Base-by-base conservation (phyloP, 306 rosid species). In the Vachellia collinsii region DNA sequence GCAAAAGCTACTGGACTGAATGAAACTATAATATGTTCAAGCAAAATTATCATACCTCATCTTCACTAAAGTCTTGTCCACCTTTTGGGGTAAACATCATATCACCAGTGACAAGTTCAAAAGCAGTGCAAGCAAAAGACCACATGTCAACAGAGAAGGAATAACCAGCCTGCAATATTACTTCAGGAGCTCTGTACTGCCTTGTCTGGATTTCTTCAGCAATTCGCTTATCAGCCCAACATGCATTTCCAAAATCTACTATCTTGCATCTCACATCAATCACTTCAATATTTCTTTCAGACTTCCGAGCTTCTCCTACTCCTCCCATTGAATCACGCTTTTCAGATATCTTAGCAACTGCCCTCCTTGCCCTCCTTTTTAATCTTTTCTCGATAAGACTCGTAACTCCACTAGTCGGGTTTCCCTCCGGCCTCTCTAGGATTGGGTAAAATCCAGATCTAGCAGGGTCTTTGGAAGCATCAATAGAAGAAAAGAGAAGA, bases 161-260 rank as follows among this genome's bases (percentile, higher is more conserved):
- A 84, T 95, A 93, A 4, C 99, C 98, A 48, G 98, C 80, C 83
- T 88, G 95, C 80, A 95, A 69, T 75, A 95, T 76, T 63, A 95
- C 99, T 88, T 95, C 99, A 58, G 99, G 99, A 82, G 99, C 97
- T 84, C 99, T 90, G 65, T 95, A 95, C 83, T 95, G 98, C 89
- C 99, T 88, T 8, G 99, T 95, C 80, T 95, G 99, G 84, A 95
- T 93, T 82, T 93, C 97, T 82, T 85, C 91, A 3, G 91, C 85
- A 75, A 91, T 84, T 81, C 65, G 92, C 88, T 86, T 95, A 81
- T 88, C 87, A 9, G 93, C 97, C 98, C 93, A 91, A 79, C 97
- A 95, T n/a, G 98, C 98, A 82, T 93, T 95, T 56, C 99, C 99
- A 71, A 95, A 93, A 85, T 95, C 99, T 59, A 95, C 99, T 78